Evolutionary conservation across 139 green algal species (phyloP), one percentile per base, ranked within the genome.

Genomic region (Yamagishiella unicocca): DNA sequence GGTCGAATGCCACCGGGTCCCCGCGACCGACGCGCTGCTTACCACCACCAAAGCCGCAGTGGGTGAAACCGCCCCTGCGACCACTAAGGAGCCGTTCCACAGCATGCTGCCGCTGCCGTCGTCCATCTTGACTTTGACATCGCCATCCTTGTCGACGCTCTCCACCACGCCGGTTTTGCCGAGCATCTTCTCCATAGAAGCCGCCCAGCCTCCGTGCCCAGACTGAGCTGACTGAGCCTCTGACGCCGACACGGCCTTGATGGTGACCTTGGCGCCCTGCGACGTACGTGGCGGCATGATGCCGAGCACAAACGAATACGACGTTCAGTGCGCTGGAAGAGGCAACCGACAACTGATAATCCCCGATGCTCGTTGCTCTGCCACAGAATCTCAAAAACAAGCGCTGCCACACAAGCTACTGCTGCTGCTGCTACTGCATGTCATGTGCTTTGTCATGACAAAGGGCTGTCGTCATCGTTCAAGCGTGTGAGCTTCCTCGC

Each of bases 131-230:
- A 74, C 66, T 9, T 29, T 25, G 33, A 74, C 33, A 45, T 74
- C 66, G 12, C 66, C 66, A 25, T 74, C 66, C 66, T 74, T 74
- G 66, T 74, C 66, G 33, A 74, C 25, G 66, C 66, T 74, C 66
- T 74, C 66, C 66, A 74, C 66, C 66, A 74, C 66, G 31, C 66
- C 66, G 33, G 66, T 2, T 24, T 46, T 74, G 31, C 66, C 66
- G 17, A 74, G 31, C 66, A 74, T 74, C n/a, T 74, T 45, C n/a
- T 74, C 31, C 66, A 74, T 74, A 25, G 33, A 45, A 33, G 66
- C 9, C 14, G 12, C 66, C 66, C 66, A 74, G 66, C 66, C 66
- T 6, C 66, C 66, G 37, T 74, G 66, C 17, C 66, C 66, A 6
- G 19, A 24, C 66, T 74, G 66, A 14, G 37, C 35, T 2, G 14